A percentile compares a stretch with the other conserved stretches of the same genome.
These are phyloP conservation scores for Xylaria bambusicola DNA, from an alignment of 495 filamentous ascomycete species.

Conservation along the genomic window DNA sequence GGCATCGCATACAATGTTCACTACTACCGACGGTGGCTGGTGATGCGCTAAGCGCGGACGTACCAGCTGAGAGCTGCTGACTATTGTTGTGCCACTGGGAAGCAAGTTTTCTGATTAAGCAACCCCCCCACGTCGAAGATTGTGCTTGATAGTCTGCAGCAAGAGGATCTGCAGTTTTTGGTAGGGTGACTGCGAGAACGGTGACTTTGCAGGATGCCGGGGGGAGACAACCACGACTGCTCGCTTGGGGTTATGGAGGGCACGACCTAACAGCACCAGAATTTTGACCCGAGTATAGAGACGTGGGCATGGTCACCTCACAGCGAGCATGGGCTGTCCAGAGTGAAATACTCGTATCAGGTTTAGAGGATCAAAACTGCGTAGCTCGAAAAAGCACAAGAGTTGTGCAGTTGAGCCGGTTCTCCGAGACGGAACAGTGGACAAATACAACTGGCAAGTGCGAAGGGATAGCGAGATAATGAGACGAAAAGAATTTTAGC, in stretches of 20 bases:
- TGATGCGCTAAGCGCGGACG: constrained; percentile 16
- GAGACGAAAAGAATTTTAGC: not conserved
- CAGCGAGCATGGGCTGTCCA: too few relatives aligned
- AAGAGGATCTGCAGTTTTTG: not conserved
- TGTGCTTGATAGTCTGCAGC: not conserved
- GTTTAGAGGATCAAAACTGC: too few relatives aligned
- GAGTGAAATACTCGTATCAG: too few relatives aligned
- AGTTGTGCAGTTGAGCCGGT: too few relatives aligned
- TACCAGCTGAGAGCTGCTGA: not conserved
- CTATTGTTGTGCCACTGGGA: not conserved
- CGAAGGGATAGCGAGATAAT: not conserved
- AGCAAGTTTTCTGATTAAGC: constrained; percentile 1
- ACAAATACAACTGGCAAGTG: too few relatives aligned
- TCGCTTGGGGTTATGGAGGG: not conserved
- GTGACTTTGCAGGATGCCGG: not conserved
- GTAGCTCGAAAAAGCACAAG: too few relatives aligned
- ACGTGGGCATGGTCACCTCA: too few relatives aligned
- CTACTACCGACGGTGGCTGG: not conserved
- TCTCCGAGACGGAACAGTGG: too few relatives aligned
- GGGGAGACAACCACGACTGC: not conserved
- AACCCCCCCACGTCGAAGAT: constrained; percentile 5
- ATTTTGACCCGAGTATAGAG: too few relatives aligned
- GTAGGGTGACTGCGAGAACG: not conserved
- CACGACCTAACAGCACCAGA: not conserved
- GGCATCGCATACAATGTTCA: too few relatives aligned